Conservation (phyloP, 164 flowering plant species). For the Tetrastigma voinierianum region DNA sequence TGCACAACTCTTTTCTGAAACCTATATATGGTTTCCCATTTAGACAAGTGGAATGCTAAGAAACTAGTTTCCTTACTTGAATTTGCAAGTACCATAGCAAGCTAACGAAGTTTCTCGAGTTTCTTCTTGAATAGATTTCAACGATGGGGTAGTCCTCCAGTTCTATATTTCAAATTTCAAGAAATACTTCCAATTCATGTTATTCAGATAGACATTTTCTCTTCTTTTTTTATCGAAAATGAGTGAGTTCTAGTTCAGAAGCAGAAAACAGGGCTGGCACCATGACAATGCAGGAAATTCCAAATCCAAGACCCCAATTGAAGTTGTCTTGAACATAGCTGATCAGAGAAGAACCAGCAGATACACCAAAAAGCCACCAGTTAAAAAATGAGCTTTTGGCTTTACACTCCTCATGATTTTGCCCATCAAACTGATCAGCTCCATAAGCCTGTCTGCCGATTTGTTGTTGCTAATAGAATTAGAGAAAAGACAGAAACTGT, state of each 20-base stretch:
- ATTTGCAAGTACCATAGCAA: conserved; percentile 6
- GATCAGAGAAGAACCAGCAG: conserved; percentile 4
- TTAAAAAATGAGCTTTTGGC: no score
- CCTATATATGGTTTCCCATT: no score
- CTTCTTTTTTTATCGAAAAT: conserved; percentile 3
- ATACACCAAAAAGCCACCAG: conserved; percentile 10
- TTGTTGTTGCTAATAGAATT: conserved; percentile 25
- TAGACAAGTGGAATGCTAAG: background rate
- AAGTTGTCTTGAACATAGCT: conserved; percentile 24
- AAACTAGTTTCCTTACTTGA: background rate
- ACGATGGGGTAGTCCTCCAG: conserved; percentile 6
- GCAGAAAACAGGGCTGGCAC: conserved; percentile 12
- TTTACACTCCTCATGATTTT: no score
- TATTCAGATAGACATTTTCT: conserved; percentile 5
- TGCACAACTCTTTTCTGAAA: no score
- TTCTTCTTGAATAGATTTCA: conserved; percentile 2
- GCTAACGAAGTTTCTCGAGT: conserved; percentile 6
- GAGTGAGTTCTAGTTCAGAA: conserved; percentile 22
- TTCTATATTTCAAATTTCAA: conserved; percentile 15
- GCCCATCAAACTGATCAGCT: no score
- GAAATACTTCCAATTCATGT: conserved; percentile 19
- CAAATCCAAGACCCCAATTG: conserved; percentile 21
- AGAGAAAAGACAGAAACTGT: conserved; percentile 16
- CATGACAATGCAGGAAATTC: conserved; percentile 27
- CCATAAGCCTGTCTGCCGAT: no score